Base-by-base conservation (phyloP, 805 yeast genomes). In the Candida alai region DNA sequence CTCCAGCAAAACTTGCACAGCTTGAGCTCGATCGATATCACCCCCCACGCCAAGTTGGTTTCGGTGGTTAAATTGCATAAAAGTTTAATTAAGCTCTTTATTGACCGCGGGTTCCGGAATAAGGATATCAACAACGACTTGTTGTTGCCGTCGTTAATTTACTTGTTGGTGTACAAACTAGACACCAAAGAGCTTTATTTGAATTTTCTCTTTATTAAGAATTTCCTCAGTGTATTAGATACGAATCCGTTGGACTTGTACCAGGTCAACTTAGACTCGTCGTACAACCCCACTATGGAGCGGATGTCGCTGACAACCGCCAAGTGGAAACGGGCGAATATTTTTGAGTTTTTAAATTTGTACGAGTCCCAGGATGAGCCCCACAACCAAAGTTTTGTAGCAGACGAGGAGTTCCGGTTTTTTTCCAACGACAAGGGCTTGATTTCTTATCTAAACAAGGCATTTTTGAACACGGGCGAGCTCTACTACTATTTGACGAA, bases 141-240 rank as follows among this genome's bases (percentile, higher is more conserved):
- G n/a, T 47, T 66, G 23, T 50, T 66, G 26, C 72, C 72, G 3
- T 49, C 60, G 5, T 49, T 66, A 37, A 65, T 66, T 17, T 62
- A 58, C 39, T 43, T 60, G 27, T 43, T 65, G 14, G 52, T 66
- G 17, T 52, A 59, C 35, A 54, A 60, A 43, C 36, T 51, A 11
- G 47, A 52, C 2, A 30, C 41, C 23, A 34, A 36, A 19, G 68
- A 65, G 13, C 45, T 65, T 20, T 60, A 52, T 41, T 52, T 65
- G 35, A 60, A 62, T 37, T 58, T 65, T 44, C 43, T 49, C 14
- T 66, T 63, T 35, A 57, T 65, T 31, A 58, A 56, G 36, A 55
- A 60, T 39, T 66, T 66, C 36, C 40, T 56, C 30, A 53, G 58
- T 42, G 38, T 54, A 12, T 30, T 63, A 25, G 66, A 64, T 36